Base-by-base conservation (phyloP, 192 early-diverging fungal species). In the Irineochytrium annulatum region DNA sequence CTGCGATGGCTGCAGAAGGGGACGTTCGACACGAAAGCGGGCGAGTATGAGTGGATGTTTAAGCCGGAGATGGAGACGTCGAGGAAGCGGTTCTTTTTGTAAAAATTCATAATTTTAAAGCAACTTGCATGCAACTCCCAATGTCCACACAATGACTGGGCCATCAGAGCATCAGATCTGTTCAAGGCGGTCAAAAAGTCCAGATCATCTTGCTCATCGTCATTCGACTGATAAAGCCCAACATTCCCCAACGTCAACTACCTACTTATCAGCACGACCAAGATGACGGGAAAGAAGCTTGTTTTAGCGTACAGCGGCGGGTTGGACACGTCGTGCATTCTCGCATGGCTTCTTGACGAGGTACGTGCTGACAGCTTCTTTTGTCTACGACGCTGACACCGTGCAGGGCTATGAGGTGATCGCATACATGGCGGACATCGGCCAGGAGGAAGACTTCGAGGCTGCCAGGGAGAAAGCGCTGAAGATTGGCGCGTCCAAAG, bases 361-460 rank as follows among this genome's bases (percentile, higher is more conserved):
- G 77, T 77, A 33, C 2, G 62, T 27, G 2, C n/a, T 19, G 19
- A 34, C 17, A n/a, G 3, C 55, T 44, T 0, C 41, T 37, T 52
- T 43, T 27, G 4, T 58, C 52, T 52, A 33, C 59, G 35, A 20
- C 16, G 46, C 2, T 24, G 8, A 71, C 22, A n/a, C 5, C 28
- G 26, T n/a, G 5, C 33, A 81, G 75, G 93, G 94, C 56, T 99
- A 93, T 79, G 94, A 99, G 65, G 95, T 97, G 34, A 76, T 95
- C 49, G 88, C 89, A 54, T 99, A 92, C 80, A 92, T 99, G 90
- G 96, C 94, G 55, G 85, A 99, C 75, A 90, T 99, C 57, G 96
- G 96, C 44, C 96, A 99, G 75, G 94, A 97, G 69, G 94, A 99
- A 72, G 96, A 99, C 74, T 97, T 97, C 72, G 92, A 95, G 44